Percentiles rank a stretch among this genome's conserved stretches.
Conservation (phyloP, 805 yeast genomes). For the Yamadazyma philogaea region DNA sequence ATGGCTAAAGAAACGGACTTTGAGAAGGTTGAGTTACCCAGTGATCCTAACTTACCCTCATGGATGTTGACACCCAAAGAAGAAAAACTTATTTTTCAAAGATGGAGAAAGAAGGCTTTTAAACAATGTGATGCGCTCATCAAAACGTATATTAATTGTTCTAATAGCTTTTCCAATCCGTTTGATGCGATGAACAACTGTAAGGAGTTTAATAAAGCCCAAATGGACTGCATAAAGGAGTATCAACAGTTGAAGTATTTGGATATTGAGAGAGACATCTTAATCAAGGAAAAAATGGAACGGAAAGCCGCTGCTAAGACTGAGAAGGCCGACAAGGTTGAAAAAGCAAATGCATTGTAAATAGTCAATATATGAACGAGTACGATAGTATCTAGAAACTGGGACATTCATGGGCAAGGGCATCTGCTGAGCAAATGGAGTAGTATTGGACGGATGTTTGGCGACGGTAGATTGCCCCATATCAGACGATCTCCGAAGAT, state of each 20-base stretch:
- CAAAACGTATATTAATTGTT: constrained; percentile 65
- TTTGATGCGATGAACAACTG: constrained; percentile 67
- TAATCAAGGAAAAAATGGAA: constrained; percentile 53
- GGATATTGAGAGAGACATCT: constrained; percentile 65
- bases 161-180: constrained; percentile 53
- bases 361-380: constrained; percentile 1
- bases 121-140: constrained; percentile 66
- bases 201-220: constrained; percentile 50
- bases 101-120: constrained; percentile 68
- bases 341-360: constrained; percentile 3
- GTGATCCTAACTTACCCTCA: constrained; percentile 53
- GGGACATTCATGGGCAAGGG: no score
- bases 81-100: constrained; percentile 66
- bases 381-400: no score
- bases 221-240: constrained; percentile 60
- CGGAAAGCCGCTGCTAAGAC: constrained; percentile 6
- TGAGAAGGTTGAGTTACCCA: constrained; percentile 37
- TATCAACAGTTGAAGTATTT: constrained; percentile 62
- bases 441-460: no score
- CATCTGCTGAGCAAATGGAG: no score
- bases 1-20: constrained; percentile 27
- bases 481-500: no score
- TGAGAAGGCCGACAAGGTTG: not conserved
- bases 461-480: no score
- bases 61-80: constrained; percentile 79